Evolutionary conservation across 805 yeast species (phyloP), one percentile per base, ranked within the genome.

Genomic region (Jamesozyma jinghongensis): DNA sequence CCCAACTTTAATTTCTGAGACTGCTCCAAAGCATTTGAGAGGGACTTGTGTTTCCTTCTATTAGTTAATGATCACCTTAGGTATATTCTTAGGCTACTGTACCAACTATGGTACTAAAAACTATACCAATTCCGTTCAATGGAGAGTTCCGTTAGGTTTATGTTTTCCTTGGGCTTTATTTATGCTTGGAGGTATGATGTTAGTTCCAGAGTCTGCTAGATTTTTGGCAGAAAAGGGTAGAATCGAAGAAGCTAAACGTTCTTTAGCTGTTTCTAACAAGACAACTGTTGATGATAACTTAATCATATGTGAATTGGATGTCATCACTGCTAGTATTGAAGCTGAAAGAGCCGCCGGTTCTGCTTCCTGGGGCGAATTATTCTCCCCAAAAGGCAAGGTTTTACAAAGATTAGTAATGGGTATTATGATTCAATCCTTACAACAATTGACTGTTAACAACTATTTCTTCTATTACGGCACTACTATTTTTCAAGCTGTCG

Each of bases 81-180:
- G 85, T 66, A 81, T 81, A 53, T 79, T 81, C 64, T 66, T 81
- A 51, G 87, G 86, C 59, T 79, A 79, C 71, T 79, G 85, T 64
- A 70, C 71, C 39, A 76, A 74, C 42, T 80, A 68, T 57, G 85
- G 81, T 50, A 76, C 53, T 14, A 50, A 50, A 22, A 35, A 40
- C 12, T 47, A 51, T 36, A 22, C 40, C 10, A 42, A 48, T 65
- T 45, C 51, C 31, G 46, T 50, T 25, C 78, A 75, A 57, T 81
- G 86, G 85, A 70, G 83, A 68, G 71, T 77, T 46, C 85, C 85
- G 40, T 65, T 79, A 51, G 76, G 74, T 32, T 58, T 76, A 42
- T 61, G 67, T 40, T 68, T 65, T 37, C 61, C 59, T 4, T 71
- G 73, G 71, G 62, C 62, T 12, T 25, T 50, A 3, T 34, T 61